phyloP scores from a whole-genome alignment of 805 yeast species.

The Yarrowia porcina region DNA sequence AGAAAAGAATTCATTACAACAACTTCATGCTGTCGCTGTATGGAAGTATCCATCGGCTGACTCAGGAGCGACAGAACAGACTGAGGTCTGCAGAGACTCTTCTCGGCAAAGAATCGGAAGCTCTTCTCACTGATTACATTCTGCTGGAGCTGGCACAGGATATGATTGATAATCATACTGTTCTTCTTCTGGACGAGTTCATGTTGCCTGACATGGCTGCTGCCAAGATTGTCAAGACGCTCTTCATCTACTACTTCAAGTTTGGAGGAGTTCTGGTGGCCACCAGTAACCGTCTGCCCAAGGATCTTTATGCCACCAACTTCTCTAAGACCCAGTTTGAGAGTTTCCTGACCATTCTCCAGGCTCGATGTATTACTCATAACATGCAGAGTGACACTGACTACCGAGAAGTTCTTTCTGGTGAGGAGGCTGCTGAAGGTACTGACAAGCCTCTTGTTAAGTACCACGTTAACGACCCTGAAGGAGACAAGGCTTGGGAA shows the following conservation, averaged over 20 bases:
- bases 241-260: conserved; percentile 67
- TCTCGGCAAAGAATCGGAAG: conserved; percentile 32
- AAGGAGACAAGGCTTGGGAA: conserved; percentile 15
- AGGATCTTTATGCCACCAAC: conserved; percentile 61
- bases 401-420: conserved; percentile 46
- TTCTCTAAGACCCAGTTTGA: conserved; percentile 58
- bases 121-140: conserved; percentile 54
- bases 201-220: conserved; percentile 75
- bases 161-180: conserved; percentile 55
- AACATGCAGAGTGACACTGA: conserved; percentile 62
- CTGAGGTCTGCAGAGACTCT: conserved; percentile 33
- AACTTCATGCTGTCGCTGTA: conserved; percentile 68
- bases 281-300: conserved; percentile 69
- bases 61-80: conserved; percentile 44
- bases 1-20: conserved; percentile 68
- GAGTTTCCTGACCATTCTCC: conserved; percentile 54
- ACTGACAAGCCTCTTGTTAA: background rate
- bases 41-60: conserved; percentile 56
- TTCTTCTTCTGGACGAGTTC: conserved; percentile 67
- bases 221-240: conserved; percentile 61
- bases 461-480: conserved; percentile 11
- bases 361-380: conserved; percentile 55
- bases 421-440: conserved; percentile 28
- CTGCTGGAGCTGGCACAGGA: conserved; percentile 64
- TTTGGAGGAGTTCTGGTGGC: conserved; percentile 74